A percentile compares a stretch with the other conserved stretches of the same genome.
These are phyloP conservation scores for Heliamphora exappendiculata DNA, from an alignment of 148 eudicot species.

Conservation along the genomic window DNA sequence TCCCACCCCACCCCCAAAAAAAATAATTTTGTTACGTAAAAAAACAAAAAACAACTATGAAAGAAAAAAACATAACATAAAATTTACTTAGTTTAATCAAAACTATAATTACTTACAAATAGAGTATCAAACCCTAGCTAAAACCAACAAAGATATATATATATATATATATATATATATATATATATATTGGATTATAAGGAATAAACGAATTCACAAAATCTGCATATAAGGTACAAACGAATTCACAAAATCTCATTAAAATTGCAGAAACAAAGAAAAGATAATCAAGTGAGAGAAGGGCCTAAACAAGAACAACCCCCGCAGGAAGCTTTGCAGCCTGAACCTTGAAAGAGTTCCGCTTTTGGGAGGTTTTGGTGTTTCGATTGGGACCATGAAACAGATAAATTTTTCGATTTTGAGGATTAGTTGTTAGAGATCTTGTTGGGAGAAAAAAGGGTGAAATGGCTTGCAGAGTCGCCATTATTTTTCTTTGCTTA, in stretches of 20 bases:
- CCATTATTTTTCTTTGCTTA: constrained; percentile 14
- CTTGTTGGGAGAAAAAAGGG: constrained; percentile 25
- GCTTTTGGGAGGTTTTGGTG: constrained; percentile 1
- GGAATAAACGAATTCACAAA: no score
- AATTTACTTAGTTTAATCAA: no score
- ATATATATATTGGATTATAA: not conserved
- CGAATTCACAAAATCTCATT: no score
- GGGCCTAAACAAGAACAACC: constrained; percentile 18
- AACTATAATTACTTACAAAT: no score
- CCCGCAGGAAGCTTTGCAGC: constrained; percentile 73
- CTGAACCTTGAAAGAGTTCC: constrained; percentile 27
- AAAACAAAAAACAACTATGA: not conserved
- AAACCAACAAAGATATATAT: constrained; percentile 17
- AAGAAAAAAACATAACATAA: not conserved
- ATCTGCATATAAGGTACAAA: no score
- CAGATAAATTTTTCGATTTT: constrained; percentile 6
- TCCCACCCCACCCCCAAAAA: not conserved
- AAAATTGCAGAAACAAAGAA: no score
- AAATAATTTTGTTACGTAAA: no score
- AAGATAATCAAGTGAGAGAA: not conserved
- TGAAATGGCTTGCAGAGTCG: constrained; percentile 25
- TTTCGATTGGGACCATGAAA: not conserved
- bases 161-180: no score
- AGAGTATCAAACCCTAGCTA: no score
- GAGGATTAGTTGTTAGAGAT: constrained; percentile 4